A percentile compares a stretch with the other conserved stretches of the same genome.
Conservation (phyloP, 768 basidiomycete species). For the Serendipita sp. region DNA sequence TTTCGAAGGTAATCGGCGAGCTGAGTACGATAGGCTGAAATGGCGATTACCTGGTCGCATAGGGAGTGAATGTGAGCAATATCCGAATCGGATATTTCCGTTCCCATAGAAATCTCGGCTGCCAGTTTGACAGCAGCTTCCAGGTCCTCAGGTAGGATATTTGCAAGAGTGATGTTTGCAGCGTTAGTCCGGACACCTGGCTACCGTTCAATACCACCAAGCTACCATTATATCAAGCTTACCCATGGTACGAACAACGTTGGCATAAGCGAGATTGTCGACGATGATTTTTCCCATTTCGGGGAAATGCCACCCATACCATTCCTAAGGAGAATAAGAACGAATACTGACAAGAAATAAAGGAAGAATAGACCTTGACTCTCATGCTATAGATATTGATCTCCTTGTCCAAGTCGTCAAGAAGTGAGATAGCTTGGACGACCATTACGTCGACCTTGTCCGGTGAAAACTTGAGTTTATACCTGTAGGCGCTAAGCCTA, state of each 20-base stretch:
- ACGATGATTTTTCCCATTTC: slow-evolving; percentile 97
- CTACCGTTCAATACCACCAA: background rate
- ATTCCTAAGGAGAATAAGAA: slow-evolving; percentile 48
- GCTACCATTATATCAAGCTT: slow-evolving; percentile 13
- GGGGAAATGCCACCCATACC: slow-evolving; percentile 99
- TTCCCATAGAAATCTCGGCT: slow-evolving; percentile 98
- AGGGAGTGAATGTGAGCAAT: slow-evolving; percentile 93
- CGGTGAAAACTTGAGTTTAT: slow-evolving; percentile 98
- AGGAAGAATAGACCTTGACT: slow-evolving; percentile 54
- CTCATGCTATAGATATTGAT: slow-evolving; percentile 99
- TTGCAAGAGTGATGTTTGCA: slow-evolving; percentile 63
- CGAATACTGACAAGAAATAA: background rate
- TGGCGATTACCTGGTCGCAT: slow-evolving; percentile 96
- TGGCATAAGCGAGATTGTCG: slow-evolving; percentile 95
- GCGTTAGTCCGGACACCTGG: slow-evolving; percentile 92
- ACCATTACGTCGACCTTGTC: slow-evolving; percentile 99
- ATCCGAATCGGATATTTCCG: slow-evolving; percentile 94
- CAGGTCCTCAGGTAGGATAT: slow-evolving; percentile 91
- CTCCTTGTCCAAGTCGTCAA: slow-evolving; percentile 98
- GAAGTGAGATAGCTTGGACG: slow-evolving; percentile 90
- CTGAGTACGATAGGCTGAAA: slow-evolving; percentile 85
- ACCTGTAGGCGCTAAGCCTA: slow-evolving; percentile 32
- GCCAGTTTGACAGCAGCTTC: slow-evolving; percentile 90
- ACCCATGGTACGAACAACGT: slow-evolving; percentile 86
- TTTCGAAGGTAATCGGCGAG: slow-evolving; percentile 93